Evolutionary conservation across 192 early-diverging fungal species (phyloP).

Genomic region (Podila clonocystis): DNA sequence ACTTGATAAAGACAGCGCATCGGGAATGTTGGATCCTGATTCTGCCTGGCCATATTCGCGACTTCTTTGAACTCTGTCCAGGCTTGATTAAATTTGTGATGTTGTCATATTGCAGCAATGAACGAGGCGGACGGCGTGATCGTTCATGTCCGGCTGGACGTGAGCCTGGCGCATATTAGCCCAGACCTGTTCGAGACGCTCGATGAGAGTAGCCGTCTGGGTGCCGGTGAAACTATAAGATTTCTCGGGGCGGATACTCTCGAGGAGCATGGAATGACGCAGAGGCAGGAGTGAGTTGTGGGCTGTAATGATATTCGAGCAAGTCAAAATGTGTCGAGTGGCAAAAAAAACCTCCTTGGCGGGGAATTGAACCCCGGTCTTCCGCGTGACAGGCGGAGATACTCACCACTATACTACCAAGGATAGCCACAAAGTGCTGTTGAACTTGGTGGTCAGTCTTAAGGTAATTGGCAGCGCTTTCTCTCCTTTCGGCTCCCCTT

Average conservation of each 20-base stretch:
- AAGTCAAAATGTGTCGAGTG: too few species aligned
- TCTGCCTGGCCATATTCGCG: background rate
- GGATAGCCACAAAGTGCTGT: too few species aligned
- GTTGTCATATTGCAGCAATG: constrained; percentile 19
- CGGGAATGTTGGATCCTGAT: background rate
- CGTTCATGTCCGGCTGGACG: constrained; percentile 44
- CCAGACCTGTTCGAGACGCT: constrained; percentile 43
- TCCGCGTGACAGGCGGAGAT: too few species aligned
- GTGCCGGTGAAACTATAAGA: constrained; percentile 8
- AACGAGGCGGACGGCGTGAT: constrained; percentile 34
- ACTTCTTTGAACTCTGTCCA: constrained; percentile 30
- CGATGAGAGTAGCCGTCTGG: constrained; percentile 1
- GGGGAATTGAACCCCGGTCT: too few species aligned
- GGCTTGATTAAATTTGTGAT: constrained; percentile 22
- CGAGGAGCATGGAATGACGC: constrained; percentile 33
- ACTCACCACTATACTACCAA: too few species aligned
- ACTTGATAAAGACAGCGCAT: too few species aligned
- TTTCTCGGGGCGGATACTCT: constrained; percentile 28
- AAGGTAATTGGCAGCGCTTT: too few species aligned
- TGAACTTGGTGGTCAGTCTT: too few species aligned
- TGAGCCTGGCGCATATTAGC: constrained; percentile 21
- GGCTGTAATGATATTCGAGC: too few species aligned
- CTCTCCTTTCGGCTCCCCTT: too few species aligned
- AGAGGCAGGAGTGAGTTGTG: constrained; percentile 31
- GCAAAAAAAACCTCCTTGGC: too few species aligned